Evolutionary conservation across 2,329 filamentous ascomycete genomes (phyloP).

Genomic region (Corynespora cassiicola): DNA sequence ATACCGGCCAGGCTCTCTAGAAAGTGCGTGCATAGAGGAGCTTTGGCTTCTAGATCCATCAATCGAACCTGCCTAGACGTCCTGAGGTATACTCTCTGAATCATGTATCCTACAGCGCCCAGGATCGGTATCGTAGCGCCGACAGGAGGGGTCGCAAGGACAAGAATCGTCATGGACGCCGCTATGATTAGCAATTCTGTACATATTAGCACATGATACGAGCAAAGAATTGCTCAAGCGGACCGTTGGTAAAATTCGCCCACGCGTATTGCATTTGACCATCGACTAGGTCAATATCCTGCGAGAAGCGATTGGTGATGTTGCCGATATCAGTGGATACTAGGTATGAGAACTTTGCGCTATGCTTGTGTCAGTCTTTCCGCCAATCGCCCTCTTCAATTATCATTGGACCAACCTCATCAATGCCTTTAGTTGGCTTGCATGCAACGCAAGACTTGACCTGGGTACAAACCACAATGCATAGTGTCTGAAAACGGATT

Average conservation of each 20-base stretch:
- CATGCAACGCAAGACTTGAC: constrained; percentile 16
- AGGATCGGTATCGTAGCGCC: constrained; percentile 26
- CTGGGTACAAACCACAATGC: constrained; percentile 13
- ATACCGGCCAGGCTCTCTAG: constrained; percentile 55
- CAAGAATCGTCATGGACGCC: constrained; percentile 32
- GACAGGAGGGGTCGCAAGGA: constrained; percentile 18
- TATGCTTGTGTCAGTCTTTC: constrained; percentile 1
- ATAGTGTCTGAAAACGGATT: constrained; percentile 5
- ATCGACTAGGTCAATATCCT: constrained; percentile 51
- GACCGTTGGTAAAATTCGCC: constrained; percentile 10
- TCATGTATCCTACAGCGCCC: constrained; percentile 55
- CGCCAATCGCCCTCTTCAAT: too few relatives aligned
- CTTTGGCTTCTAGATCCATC: constrained; percentile 58
- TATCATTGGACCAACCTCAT: constrained; percentile 11
- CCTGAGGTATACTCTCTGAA: constrained; percentile 52
- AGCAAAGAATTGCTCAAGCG: background rate
- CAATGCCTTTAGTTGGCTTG: constrained; percentile 15
- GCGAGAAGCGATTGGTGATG: constrained; percentile 47
- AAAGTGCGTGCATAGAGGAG: constrained; percentile 56
- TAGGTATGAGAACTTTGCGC: constrained; percentile 21
- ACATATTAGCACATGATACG: constrained; percentile 7
- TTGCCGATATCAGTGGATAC: constrained; percentile 16
- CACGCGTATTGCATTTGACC: constrained; percentile 41
- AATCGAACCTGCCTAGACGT: constrained; percentile 55
- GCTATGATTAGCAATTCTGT: constrained; percentile 38